Percentiles rank a stretch among this genome's conserved stretches.
Conservation (phyloP, 495 filamentous ascomycete species). For the Penicillium malachiteum region DNA sequence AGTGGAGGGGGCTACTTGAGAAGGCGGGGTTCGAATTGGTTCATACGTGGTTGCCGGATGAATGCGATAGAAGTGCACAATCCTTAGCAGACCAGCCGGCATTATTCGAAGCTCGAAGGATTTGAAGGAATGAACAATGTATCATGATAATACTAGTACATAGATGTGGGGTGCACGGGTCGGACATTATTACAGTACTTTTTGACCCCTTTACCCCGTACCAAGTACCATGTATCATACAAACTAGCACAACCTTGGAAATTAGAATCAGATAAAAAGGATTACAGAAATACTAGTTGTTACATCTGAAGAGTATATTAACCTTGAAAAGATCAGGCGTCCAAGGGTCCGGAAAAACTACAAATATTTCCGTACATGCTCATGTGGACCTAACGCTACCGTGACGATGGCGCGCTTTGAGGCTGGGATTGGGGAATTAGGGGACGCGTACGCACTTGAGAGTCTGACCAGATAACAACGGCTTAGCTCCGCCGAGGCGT, state of each 20-base stretch:
- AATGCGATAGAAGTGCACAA: conserved; percentile 1
- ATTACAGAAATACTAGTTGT: no score
- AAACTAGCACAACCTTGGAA: no score
- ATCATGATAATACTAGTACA: not conserved
- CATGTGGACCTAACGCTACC: no score
- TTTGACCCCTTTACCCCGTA: no score
- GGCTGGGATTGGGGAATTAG: not conserved
- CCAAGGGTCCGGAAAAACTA: not conserved
- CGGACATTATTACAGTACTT: no score
- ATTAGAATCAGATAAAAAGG: no score
- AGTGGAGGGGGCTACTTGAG: conserved; percentile 32
- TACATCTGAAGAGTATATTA: no score
- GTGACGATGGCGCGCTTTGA: not conserved
- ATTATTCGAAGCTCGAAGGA: conserved; percentile 12
- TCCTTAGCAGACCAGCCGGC: conserved; percentile 13
- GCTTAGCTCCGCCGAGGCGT: no score
- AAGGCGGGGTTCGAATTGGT: conserved; percentile 58
- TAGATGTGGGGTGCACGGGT: not conserved
- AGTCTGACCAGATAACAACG: not conserved
- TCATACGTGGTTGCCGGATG: conserved; percentile 26
- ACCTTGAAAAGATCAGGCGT: not conserved
- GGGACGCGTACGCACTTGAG: conserved; percentile 2
- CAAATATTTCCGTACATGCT: no score
- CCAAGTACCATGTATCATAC: no score
- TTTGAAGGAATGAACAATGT: not conserved